Base-by-base conservation (phyloP, 768 basidiomycete species). In the Gymnopilus junonius region DNA sequence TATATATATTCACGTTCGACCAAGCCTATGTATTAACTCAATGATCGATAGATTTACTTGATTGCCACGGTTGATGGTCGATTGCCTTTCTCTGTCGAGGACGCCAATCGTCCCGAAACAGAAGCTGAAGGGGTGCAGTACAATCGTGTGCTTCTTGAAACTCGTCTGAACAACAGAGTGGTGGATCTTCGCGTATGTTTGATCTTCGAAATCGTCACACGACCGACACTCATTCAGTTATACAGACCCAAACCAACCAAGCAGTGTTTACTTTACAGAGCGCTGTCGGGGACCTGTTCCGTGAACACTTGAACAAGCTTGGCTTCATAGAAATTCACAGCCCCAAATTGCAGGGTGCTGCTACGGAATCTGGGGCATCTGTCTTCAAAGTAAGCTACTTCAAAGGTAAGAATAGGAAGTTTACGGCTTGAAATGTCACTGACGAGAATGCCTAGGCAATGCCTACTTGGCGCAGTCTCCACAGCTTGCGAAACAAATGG, bases 311-410 rank as follows among this genome's bases (percentile, higher is more conserved):
- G 59, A 84, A 87, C 65, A 73, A 72, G 23, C 80, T 91, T 56
- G 88, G 90, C 21, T 99, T 99, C 74, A 87, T 87, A 56, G 97
- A 99, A 77, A 99, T 99, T 64, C 97, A 99, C 78, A 95, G 93
- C 64, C 97, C 97, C 5, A 99, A 99, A 79, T 83, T 99, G 2
- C 95, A 98, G 74, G 95, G 94, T 42, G 92, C 97, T 34, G 96
- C 97, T 8, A 99, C 97, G 2, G 97, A 99, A 78, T 93, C 91
- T 12, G 97, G 97, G 8, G 94, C 97, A 43, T 93, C 92, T 35
- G 97, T 99, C 39, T 99, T 99, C 85, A 95, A 96, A 82, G 97
- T 99, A 46, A 85, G 85, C 71, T 99, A 99, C 77, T 99, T 99
- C 83, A 97, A 97, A 84, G 94, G 96, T 89, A 66, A 61, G 63